Base-by-base conservation (phyloP, 163 green algal species). In the Volvox carteri region DNA sequence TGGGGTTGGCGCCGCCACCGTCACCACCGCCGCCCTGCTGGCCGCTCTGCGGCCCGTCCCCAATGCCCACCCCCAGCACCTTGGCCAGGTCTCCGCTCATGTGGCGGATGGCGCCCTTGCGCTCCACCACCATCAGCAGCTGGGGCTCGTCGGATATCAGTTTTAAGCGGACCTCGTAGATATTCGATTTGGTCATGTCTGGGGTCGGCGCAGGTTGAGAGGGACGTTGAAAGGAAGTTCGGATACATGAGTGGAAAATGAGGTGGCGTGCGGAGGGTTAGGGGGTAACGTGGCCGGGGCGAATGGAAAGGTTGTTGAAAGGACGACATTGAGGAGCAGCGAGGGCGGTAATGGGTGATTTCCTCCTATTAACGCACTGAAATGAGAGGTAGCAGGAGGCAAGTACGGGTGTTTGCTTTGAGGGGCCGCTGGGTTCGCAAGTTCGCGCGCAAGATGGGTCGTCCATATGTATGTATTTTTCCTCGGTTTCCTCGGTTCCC, bases 61-160 rank as follows among this genome's bases (percentile, higher is more conserved):
- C 39, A 1, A 46, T 8, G 25, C 78, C 60, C 44, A 87, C 80
- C 3, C 80, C 80, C 30, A 78, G 44, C 62, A 78, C 62, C 46
- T 87, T 87, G 44, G 62, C 62, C 33, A 87, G 80, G 62, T 87
- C 62, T 0, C 80, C 80, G n/a, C 62, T 79, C 80, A 87, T 87
- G 80, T 87, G 80, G 14, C 62, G 62, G 16, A 87, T 78, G 62
- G 50, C 60, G 44, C 80, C 80, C 80, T 68, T 62, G 4, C 50
- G n/a, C 44, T 87, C 80, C 80, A 87, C 62, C 62, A 87, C 80
- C 80, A 87, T 87, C 37, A 87, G 80, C 80, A 87, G 60, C 80
- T 87, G 80, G 25, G 80, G 80, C 80, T 78, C 80, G 44, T 87
- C 62, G 6, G 62, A 79, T 1, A 70, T 3, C 19, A 87, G 60